Percentiles rank a stretch among this genome's conserved stretches.
These are phyloP conservation scores for Suhomyces atakaporum DNA, from an alignment of 1,139 yeast genomes.

Conservation along the genomic window DNA sequence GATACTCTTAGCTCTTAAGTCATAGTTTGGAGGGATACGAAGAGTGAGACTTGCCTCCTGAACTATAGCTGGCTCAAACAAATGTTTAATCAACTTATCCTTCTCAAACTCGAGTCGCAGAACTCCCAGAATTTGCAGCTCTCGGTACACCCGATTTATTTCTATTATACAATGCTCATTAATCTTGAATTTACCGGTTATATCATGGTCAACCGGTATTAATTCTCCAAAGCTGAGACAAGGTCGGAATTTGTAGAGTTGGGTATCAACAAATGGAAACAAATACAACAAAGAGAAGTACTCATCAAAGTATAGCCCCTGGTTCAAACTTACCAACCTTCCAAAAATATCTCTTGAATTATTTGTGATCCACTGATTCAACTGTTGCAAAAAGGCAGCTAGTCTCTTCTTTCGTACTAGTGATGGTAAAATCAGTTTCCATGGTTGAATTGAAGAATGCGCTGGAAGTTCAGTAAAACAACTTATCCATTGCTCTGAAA, in stretches of 20 bases:
- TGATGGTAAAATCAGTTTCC: conserved; percentile 10
- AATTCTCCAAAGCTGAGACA: conserved; percentile 27
- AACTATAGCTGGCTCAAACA: neutral
- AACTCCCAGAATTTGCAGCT: conserved; percentile 1
- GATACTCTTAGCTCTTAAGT: conserved; percentile 15
- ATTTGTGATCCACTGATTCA: conserved; percentile 18
- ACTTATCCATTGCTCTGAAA: conserved; percentile 19
- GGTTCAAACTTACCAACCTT: conserved; percentile 18
- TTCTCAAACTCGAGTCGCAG: conserved; percentile 2
- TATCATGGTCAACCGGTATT: conserved; percentile 5
- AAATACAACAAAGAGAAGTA: conserved; percentile 27
- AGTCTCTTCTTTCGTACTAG: conserved; percentile 14
- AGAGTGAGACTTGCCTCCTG: neutral
- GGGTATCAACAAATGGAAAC: conserved; percentile 26
- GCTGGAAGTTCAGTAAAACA: conserved; percentile 18
- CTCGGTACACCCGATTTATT: conserved; percentile 1
- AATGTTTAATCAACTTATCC: neutral
- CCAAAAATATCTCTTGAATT: conserved; percentile 29
- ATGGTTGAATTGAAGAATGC: conserved; percentile 2
- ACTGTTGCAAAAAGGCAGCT: conserved; percentile 12
- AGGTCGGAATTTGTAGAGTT: conserved; percentile 22
- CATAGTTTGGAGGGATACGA: conserved; percentile 12
- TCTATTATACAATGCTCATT: neutral
- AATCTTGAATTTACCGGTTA: neutral
- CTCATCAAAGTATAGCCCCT: conserved; percentile 22